phyloP scores from a whole-genome alignment of 2,329 filamentous ascomycete species.

The Fusarium haematococcum region DNA sequence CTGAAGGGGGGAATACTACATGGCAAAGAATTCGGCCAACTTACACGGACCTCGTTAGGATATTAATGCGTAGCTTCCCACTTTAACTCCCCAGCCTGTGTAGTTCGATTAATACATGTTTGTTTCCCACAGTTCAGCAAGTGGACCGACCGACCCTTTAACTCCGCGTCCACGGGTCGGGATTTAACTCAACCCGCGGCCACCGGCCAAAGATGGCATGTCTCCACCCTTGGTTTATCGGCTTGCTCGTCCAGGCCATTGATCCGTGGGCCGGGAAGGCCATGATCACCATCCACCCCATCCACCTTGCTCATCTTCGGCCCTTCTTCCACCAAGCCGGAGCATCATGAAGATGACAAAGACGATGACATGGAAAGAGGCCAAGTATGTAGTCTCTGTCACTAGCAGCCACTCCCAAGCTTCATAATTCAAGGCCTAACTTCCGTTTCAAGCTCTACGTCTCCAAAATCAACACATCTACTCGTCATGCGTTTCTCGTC shows the following conservation, averaged over 20 bases:
- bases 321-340: background rate
- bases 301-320: background rate
- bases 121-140: too few relatives aligned
- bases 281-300: background rate
- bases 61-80: too few relatives aligned
- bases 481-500: background rate
- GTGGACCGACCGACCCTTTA: too few relatives aligned
- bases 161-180: background rate
- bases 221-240: background rate
- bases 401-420: background rate
- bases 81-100: too few relatives aligned
- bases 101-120: too few relatives aligned
- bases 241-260: background rate
- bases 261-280: background rate
- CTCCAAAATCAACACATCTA: background rate
- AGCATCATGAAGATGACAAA: background rate
- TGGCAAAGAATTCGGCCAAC: too few relatives aligned
- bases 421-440: rapidly evolving
- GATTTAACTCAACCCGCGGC: background rate
- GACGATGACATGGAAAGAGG: too few relatives aligned
- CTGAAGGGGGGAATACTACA: too few relatives aligned
- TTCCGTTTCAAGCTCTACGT: too few relatives aligned
- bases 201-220: background rate
- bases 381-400: too few relatives aligned
- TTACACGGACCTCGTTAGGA: too few relatives aligned